These are phyloP conservation scores for Suillus spraguei DNA, from an alignment of 768 basidiomycete genomes.

Conservation along the genomic window DNA sequence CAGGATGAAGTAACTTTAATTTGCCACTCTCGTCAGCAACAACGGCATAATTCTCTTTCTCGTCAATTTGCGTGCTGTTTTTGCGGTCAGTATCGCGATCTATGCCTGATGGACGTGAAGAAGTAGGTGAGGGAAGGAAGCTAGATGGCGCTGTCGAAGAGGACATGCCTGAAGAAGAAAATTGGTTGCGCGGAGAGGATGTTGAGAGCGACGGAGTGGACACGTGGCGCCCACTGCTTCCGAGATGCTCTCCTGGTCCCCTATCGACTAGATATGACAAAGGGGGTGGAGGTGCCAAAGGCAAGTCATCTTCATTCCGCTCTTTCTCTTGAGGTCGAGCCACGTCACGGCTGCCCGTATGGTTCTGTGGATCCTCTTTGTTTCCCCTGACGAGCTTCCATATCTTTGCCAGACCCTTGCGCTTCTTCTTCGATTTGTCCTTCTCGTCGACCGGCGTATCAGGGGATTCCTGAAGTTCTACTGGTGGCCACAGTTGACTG, in stretches of 20 bases:
- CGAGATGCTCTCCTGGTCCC: conserved; percentile 54
- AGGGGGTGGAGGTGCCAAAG: conserved; percentile 88
- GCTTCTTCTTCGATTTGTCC: conserved; percentile 73
- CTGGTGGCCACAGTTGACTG: conserved; percentile 56
- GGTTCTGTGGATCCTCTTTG: conserved; percentile 31
- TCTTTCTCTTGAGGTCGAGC: conserved; percentile 38
- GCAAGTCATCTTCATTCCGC: conserved; percentile 64
- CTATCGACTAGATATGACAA: conserved; percentile 80
- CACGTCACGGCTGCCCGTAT: conserved; percentile 31
- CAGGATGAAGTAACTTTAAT: conserved; percentile 50
- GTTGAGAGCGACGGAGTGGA: conserved; percentile 73
- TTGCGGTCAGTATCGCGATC: conserved; percentile 54
- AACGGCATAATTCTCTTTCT: conserved; percentile 40
- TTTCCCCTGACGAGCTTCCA: conserved; percentile 79
- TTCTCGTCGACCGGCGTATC: conserved; percentile 34
- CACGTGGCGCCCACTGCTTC: conserved; percentile 53
- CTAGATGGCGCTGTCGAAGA: conserved; percentile 78
- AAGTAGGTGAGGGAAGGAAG: conserved; percentile 72
- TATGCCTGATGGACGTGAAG: conserved; percentile 62
- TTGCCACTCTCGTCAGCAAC: conserved; percentile 37
- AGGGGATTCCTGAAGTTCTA: conserved; percentile 36
- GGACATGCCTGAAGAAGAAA: conserved; percentile 64
- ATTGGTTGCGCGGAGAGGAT: conserved; percentile 52
- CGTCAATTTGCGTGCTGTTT: conserved; percentile 44
- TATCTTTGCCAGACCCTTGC: conserved; percentile 75